Conservation (phyloP, 371 early-diverging fungal genomes). For the Entomophthora muscae region DNA sequence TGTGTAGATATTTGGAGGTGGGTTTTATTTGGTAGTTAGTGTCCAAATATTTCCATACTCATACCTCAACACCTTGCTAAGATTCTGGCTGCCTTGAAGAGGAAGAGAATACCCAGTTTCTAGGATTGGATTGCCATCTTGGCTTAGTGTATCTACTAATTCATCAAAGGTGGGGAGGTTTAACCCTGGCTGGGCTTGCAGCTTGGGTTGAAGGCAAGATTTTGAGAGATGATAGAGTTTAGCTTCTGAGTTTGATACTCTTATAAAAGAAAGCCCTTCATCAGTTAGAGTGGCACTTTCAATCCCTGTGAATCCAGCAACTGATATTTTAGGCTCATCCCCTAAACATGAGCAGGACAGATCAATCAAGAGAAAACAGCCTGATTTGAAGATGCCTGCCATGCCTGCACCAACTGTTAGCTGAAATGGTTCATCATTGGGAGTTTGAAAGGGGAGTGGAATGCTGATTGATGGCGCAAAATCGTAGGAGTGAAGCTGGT, state of each 20-base stretch:
- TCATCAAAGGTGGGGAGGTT: not conserved
- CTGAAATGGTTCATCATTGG: not conserved
- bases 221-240: not conserved
- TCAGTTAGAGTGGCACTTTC: not conserved
- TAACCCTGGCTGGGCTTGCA: not conserved
- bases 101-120: not conserved
- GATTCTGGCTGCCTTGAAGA: not conserved
- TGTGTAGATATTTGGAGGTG: too few relatives aligned
- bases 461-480: not conserved
- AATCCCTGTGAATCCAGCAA: not conserved
- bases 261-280: not conserved
- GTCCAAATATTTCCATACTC: not conserved
- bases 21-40: too few relatives aligned
- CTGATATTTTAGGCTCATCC: not conserved
- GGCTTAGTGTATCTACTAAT: not conserved
- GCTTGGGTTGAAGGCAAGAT: not conserved
- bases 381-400: not conserved
- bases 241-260: not conserved
- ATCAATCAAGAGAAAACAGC: not conserved
- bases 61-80: not conserved
- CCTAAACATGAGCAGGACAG: not conserved
- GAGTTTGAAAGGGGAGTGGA: not conserved
- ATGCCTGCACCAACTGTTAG: not conserved
- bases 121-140: not conserved
- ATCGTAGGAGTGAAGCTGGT: not conserved